Conservation (phyloP, 192 early-diverging fungal species). For the Backusella tarrabulga region DNA sequence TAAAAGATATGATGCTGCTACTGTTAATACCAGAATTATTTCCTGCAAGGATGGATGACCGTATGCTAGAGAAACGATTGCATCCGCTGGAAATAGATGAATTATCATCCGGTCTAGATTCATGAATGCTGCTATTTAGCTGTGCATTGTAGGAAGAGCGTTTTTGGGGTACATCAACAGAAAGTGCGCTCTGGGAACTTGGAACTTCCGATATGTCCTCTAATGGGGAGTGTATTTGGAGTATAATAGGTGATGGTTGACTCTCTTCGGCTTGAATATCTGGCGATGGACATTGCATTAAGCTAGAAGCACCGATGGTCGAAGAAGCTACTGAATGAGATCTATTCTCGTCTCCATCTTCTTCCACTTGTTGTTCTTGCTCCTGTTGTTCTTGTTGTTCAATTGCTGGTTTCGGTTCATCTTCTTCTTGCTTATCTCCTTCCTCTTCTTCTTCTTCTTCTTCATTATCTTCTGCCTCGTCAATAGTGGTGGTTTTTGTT, state of each 20-base stretch:
- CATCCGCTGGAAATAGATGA: not conserved
- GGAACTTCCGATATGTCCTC: not conserved
- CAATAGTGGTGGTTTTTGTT: not conserved
- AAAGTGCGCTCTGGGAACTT: slow-evolving; percentile 7
- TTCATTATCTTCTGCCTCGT: not conserved
- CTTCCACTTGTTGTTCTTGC: not conserved
- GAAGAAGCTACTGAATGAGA: not conserved
- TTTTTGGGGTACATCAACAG: not conserved
- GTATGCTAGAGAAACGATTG: not conserved
- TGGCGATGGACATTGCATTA: not conserved
- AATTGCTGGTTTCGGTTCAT: not conserved
- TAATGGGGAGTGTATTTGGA: not conserved
- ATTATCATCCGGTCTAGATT: slow-evolving; percentile 2
- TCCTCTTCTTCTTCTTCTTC: not conserved
- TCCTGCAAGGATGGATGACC: slow-evolving; percentile 4
- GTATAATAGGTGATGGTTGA: not conserved
- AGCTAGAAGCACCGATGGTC: not conserved
- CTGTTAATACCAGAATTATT: not conserved
- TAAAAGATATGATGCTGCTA: slow-evolving; percentile 6
- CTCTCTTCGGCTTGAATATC: not conserved
- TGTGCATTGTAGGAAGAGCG: slow-evolving; percentile 3
- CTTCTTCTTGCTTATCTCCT: not conserved
- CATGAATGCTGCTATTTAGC: not conserved
- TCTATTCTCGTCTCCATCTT: not conserved
- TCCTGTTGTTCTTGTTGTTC: not conserved